Conservation (phyloP, 2,329 filamentous ascomycete genomes). For the Daldinia eschscholtzii region DNA sequence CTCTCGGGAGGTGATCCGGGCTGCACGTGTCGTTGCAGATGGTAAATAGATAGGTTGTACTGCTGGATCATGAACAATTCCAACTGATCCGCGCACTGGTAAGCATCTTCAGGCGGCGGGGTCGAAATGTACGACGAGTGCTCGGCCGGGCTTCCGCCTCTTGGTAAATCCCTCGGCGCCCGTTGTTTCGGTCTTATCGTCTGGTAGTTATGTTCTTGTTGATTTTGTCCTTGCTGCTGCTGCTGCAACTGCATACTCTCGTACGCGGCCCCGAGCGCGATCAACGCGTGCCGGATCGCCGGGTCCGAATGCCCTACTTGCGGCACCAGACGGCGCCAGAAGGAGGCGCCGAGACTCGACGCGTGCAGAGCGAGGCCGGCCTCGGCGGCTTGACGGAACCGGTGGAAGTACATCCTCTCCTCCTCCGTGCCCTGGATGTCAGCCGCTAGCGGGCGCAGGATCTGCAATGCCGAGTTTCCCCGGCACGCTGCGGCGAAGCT, state of each 20-base stretch:
- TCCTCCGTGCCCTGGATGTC: constrained; percentile 54
- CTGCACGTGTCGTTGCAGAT: constrained; percentile 48
- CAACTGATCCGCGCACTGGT: constrained; percentile 43
- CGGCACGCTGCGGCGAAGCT: constrained; percentile 48
- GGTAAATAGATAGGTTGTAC: constrained; percentile 55
- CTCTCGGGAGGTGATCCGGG: constrained; percentile 43
- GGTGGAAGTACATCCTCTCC: constrained; percentile 55
- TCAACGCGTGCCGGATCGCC: constrained; percentile 53
- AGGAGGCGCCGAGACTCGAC: constrained; percentile 46
- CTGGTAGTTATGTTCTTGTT: neutral
- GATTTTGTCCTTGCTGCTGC: constrained; percentile 33
- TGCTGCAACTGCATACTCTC: constrained; percentile 44
- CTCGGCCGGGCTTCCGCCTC: constrained; percentile 19
- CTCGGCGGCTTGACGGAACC: constrained; percentile 52
- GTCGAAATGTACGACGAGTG: constrained; percentile 10
- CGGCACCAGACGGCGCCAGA: constrained; percentile 52
- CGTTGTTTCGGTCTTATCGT: neutral
- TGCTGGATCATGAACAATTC: constrained; percentile 57
- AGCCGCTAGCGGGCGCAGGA: constrained; percentile 53
- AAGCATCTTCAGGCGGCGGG: constrained; percentile 18
- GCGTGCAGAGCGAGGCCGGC: constrained; percentile 50
- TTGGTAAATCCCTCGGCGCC: neutral
- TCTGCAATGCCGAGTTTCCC: constrained; percentile 44
- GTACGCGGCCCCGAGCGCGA: constrained; percentile 53
- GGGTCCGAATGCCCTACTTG: constrained; percentile 50